Percentiles rank a stretch among this genome's conserved stretches.
These are phyloP conservation scores for Naganishia vishniacii DNA, from an alignment of 768 basidiomycete genomes.

Conservation along the genomic window DNA sequence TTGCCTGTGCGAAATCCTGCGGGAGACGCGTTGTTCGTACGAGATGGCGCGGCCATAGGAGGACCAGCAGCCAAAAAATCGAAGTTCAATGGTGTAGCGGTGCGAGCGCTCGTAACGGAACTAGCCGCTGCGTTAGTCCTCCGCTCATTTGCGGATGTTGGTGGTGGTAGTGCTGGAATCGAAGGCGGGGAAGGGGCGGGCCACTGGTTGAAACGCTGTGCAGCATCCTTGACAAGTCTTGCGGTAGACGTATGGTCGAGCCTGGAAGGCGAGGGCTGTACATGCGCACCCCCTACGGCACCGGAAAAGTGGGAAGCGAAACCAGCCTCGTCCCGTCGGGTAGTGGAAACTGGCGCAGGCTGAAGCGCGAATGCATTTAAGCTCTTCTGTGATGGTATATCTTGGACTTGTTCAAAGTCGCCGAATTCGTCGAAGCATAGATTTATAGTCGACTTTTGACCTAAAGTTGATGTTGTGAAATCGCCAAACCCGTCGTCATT, in stretches of 20 bases:
- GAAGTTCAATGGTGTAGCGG: slow-evolving; percentile 13
- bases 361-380: background rate
- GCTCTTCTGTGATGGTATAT: slow-evolving; percentile 37
- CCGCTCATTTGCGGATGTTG: background rate
- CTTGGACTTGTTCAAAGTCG: slow-evolving; percentile 43
- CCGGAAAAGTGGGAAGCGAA: background rate
- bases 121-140: too few species aligned
- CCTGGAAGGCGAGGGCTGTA: background rate
- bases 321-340: background rate
- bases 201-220: slow-evolving; percentile 11
- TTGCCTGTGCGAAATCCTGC: background rate
- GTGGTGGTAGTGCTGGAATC: slow-evolving; percentile 13
- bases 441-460: slow-evolving; percentile 31
- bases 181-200: slow-evolving; percentile 25
- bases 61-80: background rate
- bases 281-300: background rate
- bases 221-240: slow-evolving; percentile 17
- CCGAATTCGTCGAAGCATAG: slow-evolving; percentile 48
- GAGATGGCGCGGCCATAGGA: background rate
- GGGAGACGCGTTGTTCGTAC: background rate
- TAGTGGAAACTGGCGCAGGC: background rate
- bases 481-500: slow-evolving; percentile 42
- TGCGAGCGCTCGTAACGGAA: background rate
- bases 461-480: slow-evolving; percentile 33
- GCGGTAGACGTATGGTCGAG: slow-evolving; percentile 9